Evolutionary conservation across 495 filamentous ascomycete species (phyloP), one percentile per base, ranked within the genome.

Genomic region (Talaromyces wortmannii): DNA sequence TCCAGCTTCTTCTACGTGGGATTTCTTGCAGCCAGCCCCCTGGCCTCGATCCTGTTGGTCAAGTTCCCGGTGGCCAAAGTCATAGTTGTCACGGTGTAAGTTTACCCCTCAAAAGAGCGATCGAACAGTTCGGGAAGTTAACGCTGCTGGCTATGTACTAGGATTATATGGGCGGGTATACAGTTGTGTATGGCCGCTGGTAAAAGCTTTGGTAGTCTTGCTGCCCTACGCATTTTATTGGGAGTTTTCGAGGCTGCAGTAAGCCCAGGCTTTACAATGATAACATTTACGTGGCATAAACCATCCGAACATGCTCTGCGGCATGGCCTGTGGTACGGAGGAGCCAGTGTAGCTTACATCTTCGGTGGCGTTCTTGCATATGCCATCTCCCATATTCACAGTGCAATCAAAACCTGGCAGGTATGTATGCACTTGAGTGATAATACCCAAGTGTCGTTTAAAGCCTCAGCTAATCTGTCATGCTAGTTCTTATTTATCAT

Each of bases 371-470:
- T 55, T 16, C 46, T 55, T 36, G 44, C 53, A 4, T 55, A 55
- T 23, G 53, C 29, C 53, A 56, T 36, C 33, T 36, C 33, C 33
- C 33, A 36, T 36, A 36, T 36, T 36, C 33, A 36, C 33, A 36
- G 33, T 36, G 33, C 33, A 36, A 36, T 36, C 33, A 36, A 36
- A 36, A 36, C 33, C 33, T 36, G 33, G 33, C 33, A 36, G 33
- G 33, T 36, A 12, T 36, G 33, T 36, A 36, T 6, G 12, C 33
- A 36, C 33, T 36, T 36, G 33, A 36, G 33, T 36, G 33, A 36
- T 36, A 36, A 36, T 36, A 79, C 3, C 76, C 76, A 8, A 64
- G 83, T 10, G 59, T 84, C 0, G 78, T 81, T 47, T 84, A 83
- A 62, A 80, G 72, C 0, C 78, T 81, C 54, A 76, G 78, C 11